Base-by-base conservation (phyloP, 208 protist genomes). In the Vickermania ingenoplastis region DNA sequence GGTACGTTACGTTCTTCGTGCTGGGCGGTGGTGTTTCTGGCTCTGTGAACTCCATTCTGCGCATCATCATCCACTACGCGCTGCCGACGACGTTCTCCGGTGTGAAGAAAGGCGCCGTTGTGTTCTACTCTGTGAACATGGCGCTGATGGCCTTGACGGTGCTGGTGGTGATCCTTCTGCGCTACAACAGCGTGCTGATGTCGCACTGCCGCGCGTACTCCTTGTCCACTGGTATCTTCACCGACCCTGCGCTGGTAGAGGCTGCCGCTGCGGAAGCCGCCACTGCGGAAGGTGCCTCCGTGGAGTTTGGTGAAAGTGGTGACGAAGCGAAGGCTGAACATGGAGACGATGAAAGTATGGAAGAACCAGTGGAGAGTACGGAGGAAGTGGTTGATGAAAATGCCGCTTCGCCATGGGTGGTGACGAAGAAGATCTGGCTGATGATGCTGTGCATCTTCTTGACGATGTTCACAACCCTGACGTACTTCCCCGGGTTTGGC, bases 111-210 rank as follows among this genome's bases (percentile, higher is more conserved):
- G 57, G 68, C 41, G 73, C 68, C 24, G 62, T 73, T 21, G 67
- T 79, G 49, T 79, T 79, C 65, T 79, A 75, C 53, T 28, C 57
- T 4, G 75, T 75, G 27, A 61, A 68, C 56, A 75, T 75, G 24
- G 73, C 36, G 21, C 55, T 75, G 29, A 79, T 79, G 73, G 49
- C 59, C 25, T 24, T 75, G 28, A 74, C 65, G 5, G 54, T 79
- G 13, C 51, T 28, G 24, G 45, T 79, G 26, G 61, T 66, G 2
- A 21, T 75, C 5, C n/a, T 71, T 22, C 25, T 75, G 49, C 68
- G 65, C 28, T 57, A 31, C 57, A 73, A 71, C 50, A 55, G 59
- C 13, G 51, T 79, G 3, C 63, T 79, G 54, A 59, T 36, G 25
- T 22, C 67, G 48, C 61, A 74, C 59, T 62, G 54, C 51, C 27